Percentiles rank a stretch among this genome's conserved stretches.
Conservation (phyloP, 345 rosid species). For the Eucalyptus pauciflora region DNA sequence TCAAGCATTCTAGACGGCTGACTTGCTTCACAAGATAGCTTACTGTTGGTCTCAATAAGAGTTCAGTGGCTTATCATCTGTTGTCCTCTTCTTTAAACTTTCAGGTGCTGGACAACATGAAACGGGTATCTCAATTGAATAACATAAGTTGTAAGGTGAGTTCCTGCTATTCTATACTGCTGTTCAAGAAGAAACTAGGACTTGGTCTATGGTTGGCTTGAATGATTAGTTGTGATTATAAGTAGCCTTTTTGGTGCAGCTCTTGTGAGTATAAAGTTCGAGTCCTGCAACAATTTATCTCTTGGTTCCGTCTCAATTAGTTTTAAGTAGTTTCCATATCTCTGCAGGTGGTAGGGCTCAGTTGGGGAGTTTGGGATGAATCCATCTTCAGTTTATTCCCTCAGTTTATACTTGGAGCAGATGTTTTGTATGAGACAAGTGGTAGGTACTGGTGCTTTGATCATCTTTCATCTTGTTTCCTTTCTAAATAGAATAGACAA, state of each 20-base stretch:
- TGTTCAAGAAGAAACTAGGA: neutral
- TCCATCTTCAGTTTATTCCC: constrained; percentile 45
- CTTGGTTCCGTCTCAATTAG: neutral
- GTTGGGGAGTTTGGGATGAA: constrained; percentile 87
- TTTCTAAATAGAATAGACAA: neutral
- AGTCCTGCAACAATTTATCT: neutral
- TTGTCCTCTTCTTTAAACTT: neutral
- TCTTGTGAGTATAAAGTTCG: neutral
- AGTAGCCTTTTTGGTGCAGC: neutral
- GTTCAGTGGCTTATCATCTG: neutral
- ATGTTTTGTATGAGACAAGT: constrained; percentile 67
- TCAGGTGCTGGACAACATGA: constrained; percentile 84
- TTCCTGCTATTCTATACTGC: neutral
- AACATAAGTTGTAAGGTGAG: constrained; percentile 51
- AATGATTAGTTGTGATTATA: neutral
- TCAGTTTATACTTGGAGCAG: constrained; percentile 74
- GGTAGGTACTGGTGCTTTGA: constrained; percentile 26
- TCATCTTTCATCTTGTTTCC: neutral
- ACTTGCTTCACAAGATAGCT: neutral
- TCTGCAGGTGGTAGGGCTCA: constrained; percentile 53
- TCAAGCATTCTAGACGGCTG: neutral
- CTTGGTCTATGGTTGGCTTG: neutral
- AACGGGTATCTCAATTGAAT: constrained; percentile 47
- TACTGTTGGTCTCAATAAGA: neutral
- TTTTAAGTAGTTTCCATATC: neutral